These are phyloP conservation scores for Pseudocercospora crystallina DNA, from an alignment of 2,329 filamentous ascomycete genomes.

Conservation along the genomic window DNA sequence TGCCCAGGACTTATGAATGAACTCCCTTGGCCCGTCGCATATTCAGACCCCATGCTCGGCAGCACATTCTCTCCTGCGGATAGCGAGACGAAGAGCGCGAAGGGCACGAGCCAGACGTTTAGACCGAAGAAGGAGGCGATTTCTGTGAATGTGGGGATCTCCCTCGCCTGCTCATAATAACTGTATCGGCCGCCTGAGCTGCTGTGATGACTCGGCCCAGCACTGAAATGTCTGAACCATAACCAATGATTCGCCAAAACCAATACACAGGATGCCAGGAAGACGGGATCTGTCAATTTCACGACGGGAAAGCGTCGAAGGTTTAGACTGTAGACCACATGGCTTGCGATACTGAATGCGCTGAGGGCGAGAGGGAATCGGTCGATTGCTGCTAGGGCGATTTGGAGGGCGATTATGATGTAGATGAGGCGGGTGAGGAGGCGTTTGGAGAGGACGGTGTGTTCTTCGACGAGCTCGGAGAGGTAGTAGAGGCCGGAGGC, in stretches of 20 bases:
- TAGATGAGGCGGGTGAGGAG: slow-evolving; percentile 86
- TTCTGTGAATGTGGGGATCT: slow-evolving; percentile 82
- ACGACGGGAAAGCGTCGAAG: slow-evolving; percentile 75
- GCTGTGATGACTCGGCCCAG: slow-evolving; percentile 55
- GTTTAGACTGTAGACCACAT: slow-evolving; percentile 85
- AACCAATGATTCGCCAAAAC: slow-evolving; percentile 90
- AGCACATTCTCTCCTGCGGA: slow-evolving; percentile 94
- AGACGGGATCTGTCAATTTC: slow-evolving; percentile 82
- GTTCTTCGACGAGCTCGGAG: slow-evolving; percentile 95
- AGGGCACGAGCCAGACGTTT: slow-evolving; percentile 95
- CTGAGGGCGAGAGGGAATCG: slow-evolving; percentile 78
- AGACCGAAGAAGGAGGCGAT: slow-evolving; percentile 95
- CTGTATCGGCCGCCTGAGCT: slow-evolving; percentile 48
- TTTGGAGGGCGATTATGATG: slow-evolving; percentile 70
- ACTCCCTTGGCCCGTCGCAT: slow-evolving; percentile 59
- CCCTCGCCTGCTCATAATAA: slow-evolving; percentile 37
- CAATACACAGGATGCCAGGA: slow-evolving; percentile 77
- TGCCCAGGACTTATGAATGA: slow-evolving; percentile 48
- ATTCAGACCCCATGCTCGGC: slow-evolving; percentile 83
- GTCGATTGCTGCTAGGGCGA: slow-evolving; percentile 76
- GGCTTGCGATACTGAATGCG: slow-evolving; percentile 72
- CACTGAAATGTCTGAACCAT: slow-evolving; percentile 92
- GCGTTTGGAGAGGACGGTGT: slow-evolving; percentile 87
- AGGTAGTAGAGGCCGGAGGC: slow-evolving; percentile 98
- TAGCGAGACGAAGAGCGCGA: slow-evolving; percentile 89